Conservation (phyloP, 805 yeast species). For the Candida coquimbonensis region DNA sequence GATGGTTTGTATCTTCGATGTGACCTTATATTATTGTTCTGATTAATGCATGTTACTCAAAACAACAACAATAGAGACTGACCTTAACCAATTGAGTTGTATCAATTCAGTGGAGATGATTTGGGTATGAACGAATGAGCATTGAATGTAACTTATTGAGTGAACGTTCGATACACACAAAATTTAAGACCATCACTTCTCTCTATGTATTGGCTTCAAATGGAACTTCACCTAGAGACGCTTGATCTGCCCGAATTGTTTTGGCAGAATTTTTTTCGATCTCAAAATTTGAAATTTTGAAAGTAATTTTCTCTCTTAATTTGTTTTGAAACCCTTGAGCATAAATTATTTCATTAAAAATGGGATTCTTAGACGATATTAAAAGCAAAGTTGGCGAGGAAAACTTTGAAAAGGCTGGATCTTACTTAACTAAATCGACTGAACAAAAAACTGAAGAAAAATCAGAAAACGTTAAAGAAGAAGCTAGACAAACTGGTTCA, state of each 20-base stretch:
- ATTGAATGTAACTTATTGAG: not conserved
- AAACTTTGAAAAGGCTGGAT: slow-evolving; percentile 12
- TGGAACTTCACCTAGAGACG: too few relatives aligned
- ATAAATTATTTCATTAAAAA: slow-evolving; percentile 3
- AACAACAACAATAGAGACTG: too few relatives aligned
- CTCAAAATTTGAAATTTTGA: not conserved
- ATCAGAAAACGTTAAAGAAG: not conserved
- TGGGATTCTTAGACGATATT: slow-evolving; percentile 19
- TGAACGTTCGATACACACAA: not conserved
- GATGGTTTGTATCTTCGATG: too few relatives aligned
- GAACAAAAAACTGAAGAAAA: not conserved
- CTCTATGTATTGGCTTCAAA: too few relatives aligned
- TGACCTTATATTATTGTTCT: too few relatives aligned
- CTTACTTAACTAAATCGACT: slow-evolving; percentile 1
- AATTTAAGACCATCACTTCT: too few relatives aligned
- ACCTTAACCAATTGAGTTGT: too few relatives aligned
- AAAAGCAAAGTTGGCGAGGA: slow-evolving; percentile 14
- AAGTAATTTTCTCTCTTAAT: not conserved
- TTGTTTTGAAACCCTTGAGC: not conserved
- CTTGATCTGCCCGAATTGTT: not conserved
- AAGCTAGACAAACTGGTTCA: slow-evolving; percentile 1
- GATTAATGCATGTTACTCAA: too few relatives aligned
- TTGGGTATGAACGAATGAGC: too few relatives aligned
- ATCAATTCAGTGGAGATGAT: too few relatives aligned
- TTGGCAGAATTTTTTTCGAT: not conserved